Evolutionary conservation across 2,329 filamentous ascomycete genomes (phyloP).

Genomic region (Incumbomyces delicatus): DNA sequence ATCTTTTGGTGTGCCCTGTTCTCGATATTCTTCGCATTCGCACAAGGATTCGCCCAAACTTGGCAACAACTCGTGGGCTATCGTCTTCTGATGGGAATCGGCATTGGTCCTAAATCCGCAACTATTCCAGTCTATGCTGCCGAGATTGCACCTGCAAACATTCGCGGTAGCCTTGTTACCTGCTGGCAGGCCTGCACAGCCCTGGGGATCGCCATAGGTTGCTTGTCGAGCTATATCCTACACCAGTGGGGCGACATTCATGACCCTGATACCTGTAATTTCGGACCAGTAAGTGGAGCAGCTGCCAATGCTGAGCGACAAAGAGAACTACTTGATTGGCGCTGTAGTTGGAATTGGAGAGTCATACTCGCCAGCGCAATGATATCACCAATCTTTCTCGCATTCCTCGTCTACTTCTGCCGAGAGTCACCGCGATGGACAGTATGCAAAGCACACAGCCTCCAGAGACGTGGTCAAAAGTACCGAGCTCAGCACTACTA

Average conservation of each 20-base stretch:
- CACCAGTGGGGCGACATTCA: not conserved
- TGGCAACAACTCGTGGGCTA: not conserved
- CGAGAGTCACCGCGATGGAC: constrained; percentile 43
- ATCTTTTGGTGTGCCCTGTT: not conserved
- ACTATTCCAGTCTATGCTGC: constrained; percentile 41
- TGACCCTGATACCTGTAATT: no score
- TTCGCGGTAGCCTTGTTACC: constrained; percentile 43
- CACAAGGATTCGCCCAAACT: not conserved
- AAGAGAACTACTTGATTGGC: no score
- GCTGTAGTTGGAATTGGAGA: no score
- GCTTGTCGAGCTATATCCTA: not conserved
- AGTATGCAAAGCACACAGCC: no score
- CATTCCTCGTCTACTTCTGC: constrained; percentile 48
- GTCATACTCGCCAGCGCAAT: constrained; percentile 30
- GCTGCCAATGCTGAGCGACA: no score
- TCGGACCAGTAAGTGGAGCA: no score
- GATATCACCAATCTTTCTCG: constrained; percentile 49
- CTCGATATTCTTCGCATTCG: not conserved
- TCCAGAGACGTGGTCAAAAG: no score
- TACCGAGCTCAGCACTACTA: no score
- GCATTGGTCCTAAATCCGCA: constrained; percentile 34
- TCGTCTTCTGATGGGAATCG: constrained; percentile 24
- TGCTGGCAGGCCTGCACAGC: constrained; percentile 44
- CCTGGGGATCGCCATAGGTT: constrained; percentile 23
- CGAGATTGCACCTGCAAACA: constrained; percentile 39